Percentiles rank a stretch among this genome's conserved stretches.
phyloP scores from a whole-genome alignment of 2,329 filamentous ascomycete species.

The Cladosporium sp. region DNA sequence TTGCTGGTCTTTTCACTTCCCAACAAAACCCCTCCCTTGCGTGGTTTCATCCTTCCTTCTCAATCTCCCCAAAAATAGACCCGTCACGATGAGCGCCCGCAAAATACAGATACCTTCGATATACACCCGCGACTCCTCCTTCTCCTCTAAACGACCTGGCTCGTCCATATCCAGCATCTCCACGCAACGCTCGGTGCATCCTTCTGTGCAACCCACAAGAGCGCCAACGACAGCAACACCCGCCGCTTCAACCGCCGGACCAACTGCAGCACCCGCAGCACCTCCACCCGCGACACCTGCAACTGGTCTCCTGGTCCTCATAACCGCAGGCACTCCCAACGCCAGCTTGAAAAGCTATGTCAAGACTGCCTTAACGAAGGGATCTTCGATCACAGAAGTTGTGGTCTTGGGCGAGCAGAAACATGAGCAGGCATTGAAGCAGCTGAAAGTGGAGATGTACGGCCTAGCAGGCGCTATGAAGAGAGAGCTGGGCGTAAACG shows the following conservation, averaged over 20 bases:
- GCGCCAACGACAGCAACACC: background rate
- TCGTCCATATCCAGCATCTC: constrained; percentile 4
- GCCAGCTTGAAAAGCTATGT: constrained; percentile 5
- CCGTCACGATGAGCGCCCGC: constrained; percentile 1
- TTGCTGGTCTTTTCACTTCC: background rate
- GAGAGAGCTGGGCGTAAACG: constrained; percentile 20
- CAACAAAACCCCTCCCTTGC: too few species aligned
- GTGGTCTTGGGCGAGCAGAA: constrained; percentile 9
- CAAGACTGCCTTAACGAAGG: background rate
- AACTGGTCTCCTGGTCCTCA: constrained; percentile 2
- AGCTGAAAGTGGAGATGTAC: constrained; percentile 21
- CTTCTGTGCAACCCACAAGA: background rate
- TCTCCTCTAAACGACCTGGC: constrained; percentile 1
- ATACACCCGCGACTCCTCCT: constrained; percentile 2
- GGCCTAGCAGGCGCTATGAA: constrained; percentile 17
- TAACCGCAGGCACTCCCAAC: constrained; percentile 6
- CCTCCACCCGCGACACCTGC: background rate
- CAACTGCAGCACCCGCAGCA: background rate
- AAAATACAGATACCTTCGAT: constrained; percentile 2
- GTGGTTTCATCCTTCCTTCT: too few species aligned
- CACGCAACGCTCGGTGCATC: background rate
- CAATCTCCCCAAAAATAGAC: background rate
- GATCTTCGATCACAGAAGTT: background rate
- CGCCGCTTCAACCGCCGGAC: background rate
- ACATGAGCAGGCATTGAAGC: constrained; percentile 16